phyloP scores from a whole-genome alignment of 2,329 filamentous ascomycete species.

The Aureobasidium sp. region DNA sequence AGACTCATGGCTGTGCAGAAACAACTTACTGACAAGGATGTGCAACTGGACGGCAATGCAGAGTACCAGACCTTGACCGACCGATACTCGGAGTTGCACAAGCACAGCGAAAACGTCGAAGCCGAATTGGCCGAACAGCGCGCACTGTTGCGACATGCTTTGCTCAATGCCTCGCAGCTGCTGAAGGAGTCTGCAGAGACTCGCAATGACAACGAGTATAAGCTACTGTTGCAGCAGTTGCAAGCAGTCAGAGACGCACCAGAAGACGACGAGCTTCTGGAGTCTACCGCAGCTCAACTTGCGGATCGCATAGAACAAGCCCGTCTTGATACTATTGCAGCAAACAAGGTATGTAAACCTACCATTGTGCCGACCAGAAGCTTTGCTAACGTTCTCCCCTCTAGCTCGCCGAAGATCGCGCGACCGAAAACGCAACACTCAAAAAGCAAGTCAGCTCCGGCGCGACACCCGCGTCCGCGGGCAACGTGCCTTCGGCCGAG shows the following conservation, averaged over 20 bases:
- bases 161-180: constrained; percentile 17
- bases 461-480: not conserved
- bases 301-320: constrained; percentile 18
- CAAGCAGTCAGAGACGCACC: constrained; percentile 17
- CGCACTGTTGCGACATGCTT: constrained; percentile 22
- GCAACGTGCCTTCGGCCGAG: constrained; percentile 24
- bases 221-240: constrained; percentile 20
- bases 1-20: constrained; percentile 14
- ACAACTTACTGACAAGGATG: constrained; percentile 15
- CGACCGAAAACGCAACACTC: constrained; percentile 9
- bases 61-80: constrained; percentile 17
- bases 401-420: constrained; percentile 13
- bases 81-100: constrained; percentile 19
- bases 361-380: not conserved
- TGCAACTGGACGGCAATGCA: constrained; percentile 15
- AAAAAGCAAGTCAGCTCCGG: constrained; percentile 12
- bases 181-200: constrained; percentile 17
- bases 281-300: constrained; percentile 16
- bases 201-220: constrained; percentile 20
- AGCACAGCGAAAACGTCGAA: constrained; percentile 20
- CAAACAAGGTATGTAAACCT: constrained; percentile 10
- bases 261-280: constrained; percentile 15
- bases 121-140: constrained; percentile 21
- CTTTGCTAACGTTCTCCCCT: not conserved
- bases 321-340: constrained; percentile 5